These are phyloP conservation scores for Aegilops speltoides DNA, from an alignment of 176 grass and related monocot genomes.

Conservation along the genomic window DNA sequence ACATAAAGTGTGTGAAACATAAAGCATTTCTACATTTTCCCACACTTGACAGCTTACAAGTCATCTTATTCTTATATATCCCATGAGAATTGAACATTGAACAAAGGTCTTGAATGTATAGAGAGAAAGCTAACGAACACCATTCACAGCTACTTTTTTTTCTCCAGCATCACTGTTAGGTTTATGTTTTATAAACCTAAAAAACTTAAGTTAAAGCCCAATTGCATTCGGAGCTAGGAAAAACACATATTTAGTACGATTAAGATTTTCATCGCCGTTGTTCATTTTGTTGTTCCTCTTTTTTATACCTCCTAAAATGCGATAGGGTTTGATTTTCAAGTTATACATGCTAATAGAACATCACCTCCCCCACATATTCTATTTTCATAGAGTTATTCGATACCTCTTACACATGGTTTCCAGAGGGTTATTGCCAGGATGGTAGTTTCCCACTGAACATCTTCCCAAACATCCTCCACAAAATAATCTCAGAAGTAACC, in stretches of 20 bases:
- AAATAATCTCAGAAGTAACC: background rate
- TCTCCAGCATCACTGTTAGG: background rate
- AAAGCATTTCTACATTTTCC: background rate
- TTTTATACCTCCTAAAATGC: background rate
- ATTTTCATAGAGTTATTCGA: background rate
- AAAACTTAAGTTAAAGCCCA: background rate
- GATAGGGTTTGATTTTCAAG: background rate
- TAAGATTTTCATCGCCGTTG: background rate
- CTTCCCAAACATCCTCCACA: background rate
- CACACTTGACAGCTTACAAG: background rate
- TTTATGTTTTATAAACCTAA: background rate
- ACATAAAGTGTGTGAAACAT: background rate
- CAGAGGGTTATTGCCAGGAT: background rate
- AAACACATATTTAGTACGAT: background rate
- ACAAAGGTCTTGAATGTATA: background rate
- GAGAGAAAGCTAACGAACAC: constrained; percentile 1
- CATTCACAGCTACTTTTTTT: background rate
- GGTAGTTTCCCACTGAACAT: background rate
- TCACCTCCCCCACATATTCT: background rate
- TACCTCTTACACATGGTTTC: background rate
- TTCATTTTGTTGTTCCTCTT: background rate
- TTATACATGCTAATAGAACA: background rate
- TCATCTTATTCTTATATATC: background rate
- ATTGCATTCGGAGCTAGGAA: background rate
- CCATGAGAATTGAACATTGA: background rate